These are phyloP conservation scores for Nadsonia fulvescens DNA, from an alignment of 805 yeast species.

Conservation along the genomic window DNA sequence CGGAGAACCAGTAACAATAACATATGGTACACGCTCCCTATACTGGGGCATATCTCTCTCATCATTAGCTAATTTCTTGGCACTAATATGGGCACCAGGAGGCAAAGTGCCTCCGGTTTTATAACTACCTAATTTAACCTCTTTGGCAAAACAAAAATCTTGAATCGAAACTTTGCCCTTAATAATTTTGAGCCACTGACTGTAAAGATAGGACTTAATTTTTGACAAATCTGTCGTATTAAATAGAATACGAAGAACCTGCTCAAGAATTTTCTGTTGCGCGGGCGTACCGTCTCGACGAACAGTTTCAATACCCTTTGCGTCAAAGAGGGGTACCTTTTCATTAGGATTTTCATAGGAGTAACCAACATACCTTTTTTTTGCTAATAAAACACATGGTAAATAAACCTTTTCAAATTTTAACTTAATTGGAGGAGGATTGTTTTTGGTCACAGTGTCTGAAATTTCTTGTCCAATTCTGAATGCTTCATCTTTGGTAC, in stretches of 20 bases:
- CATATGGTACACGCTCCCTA: conserved; percentile 72
- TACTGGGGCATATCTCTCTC: conserved; percentile 71
- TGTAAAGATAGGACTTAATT: conserved; percentile 46
- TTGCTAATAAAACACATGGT: conserved; percentile 66
- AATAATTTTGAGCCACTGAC: conserved; percentile 50
- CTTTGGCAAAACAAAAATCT: conserved; percentile 85
- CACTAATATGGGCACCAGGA: conserved; percentile 80
- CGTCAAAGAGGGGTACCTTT: conserved; percentile 56
- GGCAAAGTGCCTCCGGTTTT: conserved; percentile 59
- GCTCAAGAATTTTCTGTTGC: conserved; percentile 65
- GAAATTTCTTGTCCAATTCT: conserved; percentile 57
- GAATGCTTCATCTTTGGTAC: conserved; percentile 61
- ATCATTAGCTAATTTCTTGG: conserved; percentile 42
- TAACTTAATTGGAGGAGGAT: conserved; percentile 67
- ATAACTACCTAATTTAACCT: conserved; percentile 71
- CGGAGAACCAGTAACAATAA: conserved; percentile 44
- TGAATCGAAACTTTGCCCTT: conserved; percentile 46
- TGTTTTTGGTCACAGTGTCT: conserved; percentile 34
- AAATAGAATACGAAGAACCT: conserved; percentile 48
- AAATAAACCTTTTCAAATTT: conserved; percentile 88
- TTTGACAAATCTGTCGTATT: conserved; percentile 51
- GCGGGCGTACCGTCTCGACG: conserved; percentile 92
- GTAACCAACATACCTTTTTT: conserved; percentile 84
- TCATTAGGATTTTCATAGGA: conserved; percentile 46
- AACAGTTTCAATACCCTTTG: conserved; percentile 92